Evolutionary conservation across 176 grass and related monocot species (phyloP).

Genomic region (Triticum aestivum): IWGSC_CS_RefSeq_v2.1 NC_057798.1:794292291-794292790

Average conservation of each 20-base stretch:
- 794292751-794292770: constrained; percentile 42
- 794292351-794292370: neutral
- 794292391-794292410: constrained; percentile 28
- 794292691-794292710: constrained; percentile 26
- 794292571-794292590: constrained; percentile 77
- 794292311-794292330: neutral
- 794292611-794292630: constrained; percentile 61
- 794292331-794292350: neutral
- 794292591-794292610: constrained; percentile 77
- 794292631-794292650: constrained; percentile 30
- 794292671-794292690: constrained; percentile 29
- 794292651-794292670: neutral
- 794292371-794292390: neutral
- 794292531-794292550: constrained; percentile 69
- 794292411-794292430: constrained; percentile 68
- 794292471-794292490: constrained; percentile 77
- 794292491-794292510: constrained; percentile 86
- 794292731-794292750: neutral
- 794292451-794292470: constrained; percentile 81
- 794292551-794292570: constrained; percentile 48
- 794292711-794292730: neutral
- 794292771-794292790: constrained; percentile 38
- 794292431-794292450: constrained; percentile 81
- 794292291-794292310: neutral
- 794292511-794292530: constrained; percentile 67